Percentiles rank a stretch among this genome's conserved stretches.
phyloP scores from a whole-genome alignment of 202 grass and related monocot genomes.

The Zizania palustris region DNA sequence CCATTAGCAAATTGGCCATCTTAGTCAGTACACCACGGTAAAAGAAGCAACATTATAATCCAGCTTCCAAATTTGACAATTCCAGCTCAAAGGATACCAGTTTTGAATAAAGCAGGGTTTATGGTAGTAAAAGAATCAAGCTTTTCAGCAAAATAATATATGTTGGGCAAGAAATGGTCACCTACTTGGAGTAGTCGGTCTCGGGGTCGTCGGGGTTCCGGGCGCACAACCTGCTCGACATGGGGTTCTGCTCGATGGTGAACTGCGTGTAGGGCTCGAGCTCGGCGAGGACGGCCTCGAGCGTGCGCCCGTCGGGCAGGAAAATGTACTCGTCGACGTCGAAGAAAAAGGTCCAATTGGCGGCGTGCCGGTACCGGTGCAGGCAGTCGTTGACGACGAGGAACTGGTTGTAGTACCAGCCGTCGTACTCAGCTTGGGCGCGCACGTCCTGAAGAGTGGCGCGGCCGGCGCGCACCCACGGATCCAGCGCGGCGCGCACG shows the following conservation, averaged over 20 bases:
- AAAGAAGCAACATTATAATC: constrained; percentile 1
- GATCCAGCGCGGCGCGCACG: constrained; percentile 66
- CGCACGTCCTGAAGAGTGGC: constrained; percentile 92
- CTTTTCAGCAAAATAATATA: neutral
- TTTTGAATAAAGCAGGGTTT: neutral
- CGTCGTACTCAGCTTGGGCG: constrained; percentile 68
- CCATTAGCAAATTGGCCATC: neutral
- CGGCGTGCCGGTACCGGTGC: constrained; percentile 70
- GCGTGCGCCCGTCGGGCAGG: constrained; percentile 57
- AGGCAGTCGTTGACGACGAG: constrained; percentile 89
- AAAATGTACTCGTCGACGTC: constrained; percentile 97
- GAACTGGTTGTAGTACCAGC: constrained; percentile 95
- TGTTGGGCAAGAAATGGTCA: constrained; percentile 5
- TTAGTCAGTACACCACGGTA: neutral
- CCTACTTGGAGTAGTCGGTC: constrained; percentile 58
- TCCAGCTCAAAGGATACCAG: neutral
- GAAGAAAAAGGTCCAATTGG: constrained; percentile 97
- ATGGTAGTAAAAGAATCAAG: neutral
- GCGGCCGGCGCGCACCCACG: constrained; percentile 75
- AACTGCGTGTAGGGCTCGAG: constrained; percentile 85
- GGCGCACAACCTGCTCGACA: constrained; percentile 82
- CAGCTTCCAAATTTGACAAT: neutral
- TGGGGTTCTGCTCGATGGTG: constrained; percentile 96
- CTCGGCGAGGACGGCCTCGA: constrained; percentile 62
- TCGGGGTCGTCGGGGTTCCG: constrained; percentile 41